Evolutionary conservation across 495 filamentous ascomycete genomes (phyloP), one percentile per base, ranked within the genome.

Genomic region (Penicillium verhagenii): DNA sequence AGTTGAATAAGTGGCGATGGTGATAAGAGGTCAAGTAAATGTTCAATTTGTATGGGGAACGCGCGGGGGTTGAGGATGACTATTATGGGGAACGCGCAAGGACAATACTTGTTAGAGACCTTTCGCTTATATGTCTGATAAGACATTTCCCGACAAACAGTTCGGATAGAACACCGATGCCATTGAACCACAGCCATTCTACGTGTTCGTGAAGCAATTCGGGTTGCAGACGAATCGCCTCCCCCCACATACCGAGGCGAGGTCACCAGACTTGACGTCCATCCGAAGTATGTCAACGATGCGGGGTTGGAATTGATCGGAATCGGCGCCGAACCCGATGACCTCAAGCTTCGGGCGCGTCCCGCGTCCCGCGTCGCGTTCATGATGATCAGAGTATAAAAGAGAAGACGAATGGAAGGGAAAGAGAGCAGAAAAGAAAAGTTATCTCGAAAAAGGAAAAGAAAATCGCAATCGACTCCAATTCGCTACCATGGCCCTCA

Each of bases 271-370:
- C n/a, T n/a, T n/a, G n/a, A 52, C 50, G 35, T 42, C 11, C 25
- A 39, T 19, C 42, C 55, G 43, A 44, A 25, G n/a, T n/a, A n/a
- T n/a, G n/a, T n/a, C n/a, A n/a, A n/a, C n/a, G 7, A n/a, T 58
- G 59, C 59, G 59, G 52, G 59, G 59, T 23, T 13, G 5, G 20
- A 23, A 42, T 28, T 47, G 6, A 50, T 60, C 58, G 56, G 55
- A 47, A 29, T 58, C 59, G 55, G 59, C 55, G 37, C 59, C 59
- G 59, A 62, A 1, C 11, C 59, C 58, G 58, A 60, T 19, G 3
- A 18, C 26, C 46, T 40, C 28, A 57, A 56, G 44, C 26, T 39
- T 38, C 31, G 21, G 8, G 40, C 10, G 16, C 37, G 33, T 42
- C 26, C 40, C 47, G 19, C 23, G 26, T 13, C 21, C 18, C 24